phyloP scores from a whole-genome alignment of 345 rosid species.

The Arabidopsis thaliana region TAIR10.1 NC_003074.8:5167001-5167500 shows the following conservation, averaged over 20 bases:
- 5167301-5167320: conserved; percentile 79
- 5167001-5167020: conserved; percentile 26
- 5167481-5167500: conserved; percentile 91
- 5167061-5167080: conserved; percentile 29
- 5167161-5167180: not conserved
- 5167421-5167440: conserved; percentile 69
- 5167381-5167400: conserved; percentile 65
- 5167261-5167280: conserved; percentile 97
- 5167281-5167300: conserved; percentile 83
- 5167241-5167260: conserved; percentile 62
- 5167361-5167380: conserved; percentile 71
- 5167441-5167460: conserved; percentile 43
- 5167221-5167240: conserved; percentile 41
- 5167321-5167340: conserved; percentile 81
- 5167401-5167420: conserved; percentile 51
- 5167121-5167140: conserved; percentile 19
- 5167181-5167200: conserved; percentile 3
- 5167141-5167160: conserved; percentile 13
- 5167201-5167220: conserved; percentile 19
- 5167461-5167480: conserved; percentile 49
- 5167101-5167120: conserved; percentile 20
- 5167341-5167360: conserved; percentile 79
- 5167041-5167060: conserved; percentile 4
- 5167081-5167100: conserved; percentile 16
- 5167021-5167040: conserved; percentile 12